Conservation (phyloP, 345 rosid species). For the Eucalyptus viminalis region DNA sequence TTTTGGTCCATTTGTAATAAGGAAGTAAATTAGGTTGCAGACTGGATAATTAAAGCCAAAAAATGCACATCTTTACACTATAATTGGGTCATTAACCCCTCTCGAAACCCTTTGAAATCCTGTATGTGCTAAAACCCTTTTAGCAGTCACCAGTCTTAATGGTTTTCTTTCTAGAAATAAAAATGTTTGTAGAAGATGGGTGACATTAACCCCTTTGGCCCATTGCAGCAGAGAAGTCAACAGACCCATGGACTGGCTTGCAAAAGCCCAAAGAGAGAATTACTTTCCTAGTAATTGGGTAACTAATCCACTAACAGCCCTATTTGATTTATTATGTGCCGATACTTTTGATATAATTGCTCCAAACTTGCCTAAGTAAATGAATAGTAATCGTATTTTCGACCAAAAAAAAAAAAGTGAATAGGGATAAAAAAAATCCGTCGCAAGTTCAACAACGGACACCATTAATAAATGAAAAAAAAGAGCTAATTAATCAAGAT, state of each 20-base stretch:
- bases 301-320: too few species aligned
- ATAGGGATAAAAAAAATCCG: neutral
- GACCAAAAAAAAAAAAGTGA: neutral
- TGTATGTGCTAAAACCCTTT: neutral
- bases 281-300: too few species aligned
- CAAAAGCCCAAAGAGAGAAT: too few species aligned
- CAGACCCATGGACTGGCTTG: too few species aligned
- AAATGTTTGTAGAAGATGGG: neutral
- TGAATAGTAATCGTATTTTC: too few species aligned
- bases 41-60: neutral
- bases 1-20: neutral
- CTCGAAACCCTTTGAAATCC: neutral
- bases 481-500: neutral
- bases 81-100: neutral
- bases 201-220: neutral
- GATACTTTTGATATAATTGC: too few species aligned
- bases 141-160: neutral
- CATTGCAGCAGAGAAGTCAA: too few species aligned
- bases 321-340: too few species aligned
- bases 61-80: neutral
- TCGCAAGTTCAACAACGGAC: neutral
- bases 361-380: too few species aligned
- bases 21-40: neutral
- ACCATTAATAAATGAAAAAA: neutral
- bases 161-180: neutral